Conservation (phyloP, 495 filamentous ascomycete species). For the Platismatia glauca region DNA sequence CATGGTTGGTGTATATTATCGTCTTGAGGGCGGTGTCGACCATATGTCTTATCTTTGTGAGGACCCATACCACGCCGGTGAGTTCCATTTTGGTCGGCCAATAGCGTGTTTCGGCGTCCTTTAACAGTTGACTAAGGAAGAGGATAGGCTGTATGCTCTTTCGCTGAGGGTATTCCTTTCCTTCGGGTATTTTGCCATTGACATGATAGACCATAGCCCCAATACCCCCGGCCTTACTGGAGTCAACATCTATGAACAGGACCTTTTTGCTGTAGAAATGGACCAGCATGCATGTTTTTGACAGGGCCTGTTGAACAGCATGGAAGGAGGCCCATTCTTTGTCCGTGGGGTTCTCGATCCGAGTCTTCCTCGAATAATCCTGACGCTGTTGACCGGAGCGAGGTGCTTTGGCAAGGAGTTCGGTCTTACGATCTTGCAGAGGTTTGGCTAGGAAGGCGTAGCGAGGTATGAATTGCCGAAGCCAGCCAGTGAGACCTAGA, state of each 20-base stretch:
- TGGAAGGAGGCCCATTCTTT: neutral
- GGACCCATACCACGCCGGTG: slow-evolving; percentile 6
- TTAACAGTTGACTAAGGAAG: slow-evolving; percentile 3
- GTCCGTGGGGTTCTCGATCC: neutral
- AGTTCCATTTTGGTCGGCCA: slow-evolving; percentile 14
- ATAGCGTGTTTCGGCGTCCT: slow-evolving; percentile 1
- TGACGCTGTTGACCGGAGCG: neutral
- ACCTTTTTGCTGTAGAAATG: neutral
- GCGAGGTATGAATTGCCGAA: no score
- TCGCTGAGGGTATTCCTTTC: neutral
- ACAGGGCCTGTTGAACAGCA: neutral
- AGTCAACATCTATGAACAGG: neutral
- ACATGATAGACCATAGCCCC: neutral
- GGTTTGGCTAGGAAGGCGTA: neutral
- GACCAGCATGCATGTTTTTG: neutral
- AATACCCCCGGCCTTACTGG: neutral
- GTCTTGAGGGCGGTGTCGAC: neutral
- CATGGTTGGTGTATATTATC: slow-evolving; percentile 13
- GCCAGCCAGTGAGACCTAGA: no score
- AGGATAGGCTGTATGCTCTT: neutral
- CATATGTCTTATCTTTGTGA: neutral
- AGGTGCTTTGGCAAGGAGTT: neutral
- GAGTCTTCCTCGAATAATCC: neutral
- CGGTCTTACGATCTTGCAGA: neutral
- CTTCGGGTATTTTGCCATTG: neutral